phyloP scores from a whole-genome alignment of 2,329 filamentous ascomycete species.

The Aspergillus transmontanensis region DNA sequence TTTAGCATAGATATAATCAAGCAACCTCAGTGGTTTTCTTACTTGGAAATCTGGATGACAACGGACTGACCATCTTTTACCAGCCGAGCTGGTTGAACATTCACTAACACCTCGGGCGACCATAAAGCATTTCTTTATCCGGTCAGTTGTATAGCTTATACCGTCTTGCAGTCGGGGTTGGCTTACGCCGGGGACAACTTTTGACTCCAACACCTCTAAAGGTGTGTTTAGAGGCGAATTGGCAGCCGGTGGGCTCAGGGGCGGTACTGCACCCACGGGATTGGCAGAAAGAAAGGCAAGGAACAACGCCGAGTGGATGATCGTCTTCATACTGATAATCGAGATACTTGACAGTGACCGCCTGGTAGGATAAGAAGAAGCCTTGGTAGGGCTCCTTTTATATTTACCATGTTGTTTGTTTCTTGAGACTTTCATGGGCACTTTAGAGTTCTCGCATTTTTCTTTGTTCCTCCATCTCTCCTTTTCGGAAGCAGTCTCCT shows the following conservation, averaged over 20 bases:
- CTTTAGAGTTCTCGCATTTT: not conserved
- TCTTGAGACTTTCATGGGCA: not conserved
- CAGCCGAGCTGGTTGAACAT: too few species aligned
- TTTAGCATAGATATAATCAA: not conserved
- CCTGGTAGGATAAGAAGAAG: not conserved
- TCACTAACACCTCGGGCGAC: too few species aligned
- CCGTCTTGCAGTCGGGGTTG: not conserved
- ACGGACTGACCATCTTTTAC: not conserved
- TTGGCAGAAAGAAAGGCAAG: not conserved
- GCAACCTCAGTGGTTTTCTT: not conserved
- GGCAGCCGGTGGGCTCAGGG: not conserved
- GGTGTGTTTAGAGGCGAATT: not conserved
- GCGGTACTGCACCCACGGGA: not conserved
- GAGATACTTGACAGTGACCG: not conserved
- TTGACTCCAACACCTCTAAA: not conserved
- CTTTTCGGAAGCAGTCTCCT: too few species aligned
- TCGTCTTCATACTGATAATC: not conserved
- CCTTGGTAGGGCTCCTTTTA: not conserved
- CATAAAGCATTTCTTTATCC: not conserved
- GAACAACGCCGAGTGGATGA: not conserved
- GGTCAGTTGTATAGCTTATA: not conserved
- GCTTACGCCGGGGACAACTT: not conserved
- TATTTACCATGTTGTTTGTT: not conserved
- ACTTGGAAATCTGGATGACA: not conserved
- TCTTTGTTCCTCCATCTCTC: not conserved